Evolutionary conservation across 2,329 filamentous ascomycete genomes (phyloP), one percentile per base, ranked within the genome.

Genomic region (Cladosporium velox): DNA sequence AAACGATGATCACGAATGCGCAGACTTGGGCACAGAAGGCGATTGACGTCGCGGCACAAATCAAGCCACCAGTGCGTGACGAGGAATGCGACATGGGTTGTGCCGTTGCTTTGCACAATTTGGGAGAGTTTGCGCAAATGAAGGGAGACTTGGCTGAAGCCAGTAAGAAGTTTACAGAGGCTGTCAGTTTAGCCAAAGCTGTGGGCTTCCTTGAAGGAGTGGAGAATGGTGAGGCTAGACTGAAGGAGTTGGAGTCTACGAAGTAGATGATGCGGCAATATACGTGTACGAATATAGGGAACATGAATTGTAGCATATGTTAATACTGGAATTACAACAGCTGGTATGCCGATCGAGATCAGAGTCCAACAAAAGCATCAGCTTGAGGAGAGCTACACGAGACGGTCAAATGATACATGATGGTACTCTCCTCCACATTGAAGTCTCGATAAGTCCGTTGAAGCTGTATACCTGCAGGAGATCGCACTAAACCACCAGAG

Each of bases 11-110:
- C 47, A 83, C 88, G 41, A 88, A 91, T 65, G 92, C 91, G 6
- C 84, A 86, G 41, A 86, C 87, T 70, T 97, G 93, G 93, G 91
- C 92, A 6, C 80, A 86, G 61, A 94, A 94, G 74, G 91, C 93
- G 2, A 80, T 93, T 38, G 82, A 84, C 26, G 86, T 92, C 65
- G 87, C 89, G 1, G 82, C 83, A 8, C 85, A 86, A 32, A 89
- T 96, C 51, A 79, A 84, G 65, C 86, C 88, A 4, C 86, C 90
- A 0, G 81, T 87, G 3, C 84, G 91, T 49, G 91, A 88, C 2
- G 84, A 89, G 59, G 92, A 96, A 74, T 97, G 94, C 74, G 92
- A 96, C 76, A 78, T 90, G 65, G 91, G 90, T 1, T 97, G 93
- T 74, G 90, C 90, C 2, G 90, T 90, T 6, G 91, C 93, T 8